phyloP scores from a whole-genome alignment of 768 basidiomycete genomes.

The Mycena latifolia region DNA sequence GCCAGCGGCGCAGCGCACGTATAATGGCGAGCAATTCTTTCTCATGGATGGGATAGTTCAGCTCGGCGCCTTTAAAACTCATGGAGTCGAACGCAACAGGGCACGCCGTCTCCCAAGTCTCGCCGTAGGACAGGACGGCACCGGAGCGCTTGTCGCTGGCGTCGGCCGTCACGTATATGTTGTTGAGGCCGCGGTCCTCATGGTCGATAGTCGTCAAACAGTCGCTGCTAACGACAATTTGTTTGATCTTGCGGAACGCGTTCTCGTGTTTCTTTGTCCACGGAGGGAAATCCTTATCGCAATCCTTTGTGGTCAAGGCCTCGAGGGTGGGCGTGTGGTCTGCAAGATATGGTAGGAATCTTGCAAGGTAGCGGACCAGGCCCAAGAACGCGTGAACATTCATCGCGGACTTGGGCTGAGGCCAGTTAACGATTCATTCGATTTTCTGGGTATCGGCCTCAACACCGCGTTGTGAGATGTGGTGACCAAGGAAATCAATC shows the following conservation, averaged over 20 bases:
- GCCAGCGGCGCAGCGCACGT: too few relatives aligned
- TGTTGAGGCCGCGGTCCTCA: not conserved
- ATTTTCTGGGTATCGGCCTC: not conserved
- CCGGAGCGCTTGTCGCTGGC: too few relatives aligned
- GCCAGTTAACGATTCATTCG: not conserved
- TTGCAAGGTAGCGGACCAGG: not conserved
- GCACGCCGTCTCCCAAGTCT: too few relatives aligned
- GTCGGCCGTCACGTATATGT: too few relatives aligned
- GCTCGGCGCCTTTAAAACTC: too few relatives aligned
- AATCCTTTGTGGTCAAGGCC: not conserved
- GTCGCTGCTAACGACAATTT: not conserved
- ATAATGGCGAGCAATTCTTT: too few relatives aligned
- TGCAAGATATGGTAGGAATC: not conserved
- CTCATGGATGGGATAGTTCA: too few relatives aligned
- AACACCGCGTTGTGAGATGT: not conserved
- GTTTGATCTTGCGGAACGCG: not conserved
- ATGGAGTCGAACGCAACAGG: too few relatives aligned
- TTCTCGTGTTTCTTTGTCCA: not conserved
- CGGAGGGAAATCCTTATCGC: not conserved
- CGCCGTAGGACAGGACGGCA: too few relatives aligned
- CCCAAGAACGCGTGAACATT: not conserved
- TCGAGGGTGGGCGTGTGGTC: not conserved
- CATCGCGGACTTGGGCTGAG: not conserved
- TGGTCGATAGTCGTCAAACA: not conserved
- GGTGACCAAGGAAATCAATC: not conserved